Conservation (phyloP, 192 early-diverging fungal genomes). For the Geranomyces michiganensis region DNA sequence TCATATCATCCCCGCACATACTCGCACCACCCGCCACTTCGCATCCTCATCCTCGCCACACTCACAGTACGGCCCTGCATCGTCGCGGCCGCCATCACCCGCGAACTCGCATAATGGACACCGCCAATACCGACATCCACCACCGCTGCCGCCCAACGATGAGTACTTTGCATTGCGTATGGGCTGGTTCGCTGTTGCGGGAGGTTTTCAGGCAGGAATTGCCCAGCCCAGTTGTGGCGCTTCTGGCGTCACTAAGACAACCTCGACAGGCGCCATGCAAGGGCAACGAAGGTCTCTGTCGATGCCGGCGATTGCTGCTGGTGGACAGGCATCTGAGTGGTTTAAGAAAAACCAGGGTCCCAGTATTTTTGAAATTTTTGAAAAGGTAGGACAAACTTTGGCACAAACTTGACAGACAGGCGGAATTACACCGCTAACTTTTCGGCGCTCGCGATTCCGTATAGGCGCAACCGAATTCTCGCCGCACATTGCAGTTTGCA, state of each 20-base stretch:
- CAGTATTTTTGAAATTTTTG: constrained; percentile 39
- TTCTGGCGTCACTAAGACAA: neutral
- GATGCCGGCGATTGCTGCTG: constrained; percentile 30
- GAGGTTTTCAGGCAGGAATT: neutral
- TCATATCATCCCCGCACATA: too few species aligned
- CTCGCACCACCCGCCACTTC: neutral
- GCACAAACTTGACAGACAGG: neutral
- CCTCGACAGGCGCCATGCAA: neutral
- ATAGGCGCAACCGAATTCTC: constrained; percentile 23
- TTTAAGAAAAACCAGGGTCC: constrained; percentile 24
- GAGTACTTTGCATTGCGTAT: too few species aligned
- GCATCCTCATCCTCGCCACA: neutral
- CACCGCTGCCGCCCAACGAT: neutral
- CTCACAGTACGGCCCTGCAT: neutral
- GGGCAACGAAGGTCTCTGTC: constrained; percentile 25
- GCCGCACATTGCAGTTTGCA: constrained; percentile 56
- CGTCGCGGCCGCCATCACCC: constrained; percentile 15
- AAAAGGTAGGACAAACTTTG: constrained; percentile 31
- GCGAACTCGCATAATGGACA: neutral
- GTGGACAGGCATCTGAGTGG: constrained; percentile 20
- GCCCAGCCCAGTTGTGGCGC: neutral
- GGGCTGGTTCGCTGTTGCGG: neutral
- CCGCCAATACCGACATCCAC: constrained; percentile 1
- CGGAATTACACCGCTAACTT: neutral
- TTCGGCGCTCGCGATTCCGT: neutral